Conservation (phyloP, 2,329 filamentous ascomycete species). For the Cladobotryum mycophilum region DNA sequence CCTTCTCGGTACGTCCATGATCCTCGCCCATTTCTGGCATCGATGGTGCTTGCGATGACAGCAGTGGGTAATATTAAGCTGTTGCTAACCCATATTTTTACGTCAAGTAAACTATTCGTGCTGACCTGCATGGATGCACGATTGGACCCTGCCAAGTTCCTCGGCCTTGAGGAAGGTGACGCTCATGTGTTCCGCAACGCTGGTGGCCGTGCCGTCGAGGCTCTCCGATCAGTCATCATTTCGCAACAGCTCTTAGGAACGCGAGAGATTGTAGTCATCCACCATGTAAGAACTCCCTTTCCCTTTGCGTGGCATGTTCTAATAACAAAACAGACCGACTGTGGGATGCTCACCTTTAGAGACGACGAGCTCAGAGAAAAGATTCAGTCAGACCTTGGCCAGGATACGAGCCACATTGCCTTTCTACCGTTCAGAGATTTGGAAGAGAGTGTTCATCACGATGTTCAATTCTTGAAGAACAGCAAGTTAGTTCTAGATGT, state of each 20-base stretch:
- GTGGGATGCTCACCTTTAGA: conserved; percentile 61
- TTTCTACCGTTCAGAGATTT: conserved; percentile 63
- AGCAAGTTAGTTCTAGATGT: conserved; percentile 56
- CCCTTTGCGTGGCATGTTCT: not conserved
- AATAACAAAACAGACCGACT: conserved; percentile 26
- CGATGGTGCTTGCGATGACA: not conserved
- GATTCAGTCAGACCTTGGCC: conserved; percentile 54
- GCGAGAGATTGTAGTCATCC: conserved; percentile 65
- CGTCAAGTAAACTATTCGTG: conserved; percentile 16
- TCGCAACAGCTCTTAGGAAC: conserved; percentile 75
- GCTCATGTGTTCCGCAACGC: conserved; percentile 76
- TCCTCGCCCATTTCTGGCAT: not conserved
- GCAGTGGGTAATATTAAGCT: not conserved
- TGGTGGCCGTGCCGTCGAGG: conserved; percentile 60
- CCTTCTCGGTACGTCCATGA: conserved; percentile 43
- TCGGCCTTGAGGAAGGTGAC: conserved; percentile 66
- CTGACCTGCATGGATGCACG: conserved; percentile 82
- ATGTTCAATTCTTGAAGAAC: conserved; percentile 57
- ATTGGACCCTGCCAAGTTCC: conserved; percentile 59
- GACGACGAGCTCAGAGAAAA: conserved; percentile 50
- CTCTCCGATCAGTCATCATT: conserved; percentile 68
- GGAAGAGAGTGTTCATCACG: conserved; percentile 57
- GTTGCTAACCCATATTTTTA: too few species aligned
- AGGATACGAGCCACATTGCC: conserved; percentile 45
- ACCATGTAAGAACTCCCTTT: conserved; percentile 42